Base-by-base conservation (phyloP, 1,139 yeast species). In the Candida gigantensis region DNA sequence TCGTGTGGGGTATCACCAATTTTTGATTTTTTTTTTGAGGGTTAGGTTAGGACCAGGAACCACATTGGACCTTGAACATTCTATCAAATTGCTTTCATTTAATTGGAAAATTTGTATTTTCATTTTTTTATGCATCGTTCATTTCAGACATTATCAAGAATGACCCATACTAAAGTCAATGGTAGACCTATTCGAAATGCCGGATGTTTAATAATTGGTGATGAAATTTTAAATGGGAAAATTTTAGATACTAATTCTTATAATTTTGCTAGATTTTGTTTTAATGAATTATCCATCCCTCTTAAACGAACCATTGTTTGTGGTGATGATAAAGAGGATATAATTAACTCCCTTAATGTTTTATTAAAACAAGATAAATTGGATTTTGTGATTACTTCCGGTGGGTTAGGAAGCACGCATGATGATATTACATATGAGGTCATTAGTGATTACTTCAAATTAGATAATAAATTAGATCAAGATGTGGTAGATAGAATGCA, bases 401-500 rank as follows among this genome's bases (percentile, higher is more conserved):
- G 96, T 2, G 88, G 87, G 0, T 84, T 88, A 44, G 96, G 96
- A 0, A 86, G 95, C 3, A 88, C 96, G 0, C 95, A 87, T 51
- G 96, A 87, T 54, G 96, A 87, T 55, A 82, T 87, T 40, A 86
- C 95, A 0, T 87, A 88, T 56, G 79, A 79, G 35, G 73, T 84
- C 5, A 56, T 87, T 11, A 85, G 89, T 2, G 74, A 72, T 45
- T 84, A 85, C 14, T 87, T 70, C 50, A 60, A 60, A 2, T 57
- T 84, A 8, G 73, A 73, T 0, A 62, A 81, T 40, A 58, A 57
- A 28, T 53, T 82, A 13, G 82, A 87, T 55, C 54, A 63, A 20
- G 79, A 72, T 25, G 80, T 87, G 3, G 81, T 76, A 13, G 68
- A 62, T 3, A 64, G 80, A 42, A 86, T 86, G 95, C 62, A 68